Evolutionary conservation across 495 filamentous ascomycete genomes (phyloP), one percentile per base, ranked within the genome.

Genomic region (Letharia columbiana): DNA sequence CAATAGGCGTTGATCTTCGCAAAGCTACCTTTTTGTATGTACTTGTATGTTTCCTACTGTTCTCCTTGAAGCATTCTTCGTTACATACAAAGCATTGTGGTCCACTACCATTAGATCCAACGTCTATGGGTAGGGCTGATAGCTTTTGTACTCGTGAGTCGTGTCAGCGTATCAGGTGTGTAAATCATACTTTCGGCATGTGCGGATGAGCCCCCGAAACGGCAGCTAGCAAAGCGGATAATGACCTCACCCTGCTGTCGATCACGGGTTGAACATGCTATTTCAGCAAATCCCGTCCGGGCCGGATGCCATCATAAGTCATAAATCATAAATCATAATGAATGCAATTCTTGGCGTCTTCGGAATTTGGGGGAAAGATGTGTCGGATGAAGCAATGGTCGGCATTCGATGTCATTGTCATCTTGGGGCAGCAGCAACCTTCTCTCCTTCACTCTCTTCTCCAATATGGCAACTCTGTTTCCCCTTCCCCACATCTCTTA

Each of bases 231-330:
- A n/a, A 52, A 39, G 15, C 3, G 42, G 42, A 49, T 31, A 31
- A 28, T 39, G 64, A 54, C n/a, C 10, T 58, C 50, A 57, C 13
- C 1, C 4, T 39, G 47, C 62, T 33, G 49, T 64, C 62, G 62
- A 63, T 63, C 62, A 54, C 1, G 8, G 8, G 7, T 57, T 18
- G 37, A 42, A 64, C 56, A 8, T 39, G 8, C 23, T 28, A 28
- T 28, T 28, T 28, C 23, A 28, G 23, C 23, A 0, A 28, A 28
- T 28, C 23, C 23, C 23, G 23, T 28, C 23, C 23, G 23, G 23
- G 1, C 23, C 23, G 23, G 23, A 28, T 28, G 23, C 23, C 23
- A 28, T 28, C 23, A 28, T 28, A 28, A 28, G 23, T 28, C 23
- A 28, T 0, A 28, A 28, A 28, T 28, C 23, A 39, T 39, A 4